phyloP scores from a whole-genome alignment of 257 asterid species.

The Gynochthodes officinalis region DNA sequence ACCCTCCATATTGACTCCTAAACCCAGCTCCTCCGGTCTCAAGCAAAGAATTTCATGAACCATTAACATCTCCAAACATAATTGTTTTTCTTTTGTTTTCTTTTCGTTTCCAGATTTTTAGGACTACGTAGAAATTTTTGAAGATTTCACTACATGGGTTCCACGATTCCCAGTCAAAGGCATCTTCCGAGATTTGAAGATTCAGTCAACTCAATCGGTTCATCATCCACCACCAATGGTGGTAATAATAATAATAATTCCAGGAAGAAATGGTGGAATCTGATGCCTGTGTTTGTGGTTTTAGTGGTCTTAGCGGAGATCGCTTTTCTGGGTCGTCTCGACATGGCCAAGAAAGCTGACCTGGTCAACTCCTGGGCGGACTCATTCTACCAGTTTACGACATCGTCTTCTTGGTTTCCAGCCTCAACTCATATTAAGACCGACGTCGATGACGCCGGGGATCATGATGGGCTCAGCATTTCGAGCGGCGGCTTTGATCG shows the following conservation, averaged over 20 bases:
- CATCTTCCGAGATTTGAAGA: constrained; percentile 20
- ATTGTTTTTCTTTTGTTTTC: neutral
- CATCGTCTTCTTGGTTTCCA: constrained; percentile 24
- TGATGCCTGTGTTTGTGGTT: constrained; percentile 60
- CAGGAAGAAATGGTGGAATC: constrained; percentile 64
- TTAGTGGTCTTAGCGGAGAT: constrained; percentile 80
- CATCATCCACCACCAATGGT: constrained; percentile 13
- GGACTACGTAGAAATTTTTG: neutral
- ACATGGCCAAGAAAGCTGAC: constrained; percentile 73
- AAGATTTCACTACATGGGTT: constrained; percentile 14
- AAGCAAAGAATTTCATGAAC: neutral
- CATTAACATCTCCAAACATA: neutral
- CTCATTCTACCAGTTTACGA: constrained; percentile 69
- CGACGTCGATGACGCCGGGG: constrained; percentile 11
- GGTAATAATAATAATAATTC: neutral
- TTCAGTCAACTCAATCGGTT: constrained; percentile 19
- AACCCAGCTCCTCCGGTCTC: neutral
- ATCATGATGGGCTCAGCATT: constrained; percentile 17
- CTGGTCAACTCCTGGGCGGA: constrained; percentile 89
- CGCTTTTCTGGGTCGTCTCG: constrained; percentile 73
- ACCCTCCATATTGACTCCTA: neutral
- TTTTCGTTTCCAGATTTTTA: neutral
- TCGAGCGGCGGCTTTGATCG: constrained; percentile 4
- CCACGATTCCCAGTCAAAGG: constrained; percentile 26
- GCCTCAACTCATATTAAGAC: neutral